phyloP scores from a whole-genome alignment of 805 yeast genomes.

The Peterozyma xylosa region DNA sequence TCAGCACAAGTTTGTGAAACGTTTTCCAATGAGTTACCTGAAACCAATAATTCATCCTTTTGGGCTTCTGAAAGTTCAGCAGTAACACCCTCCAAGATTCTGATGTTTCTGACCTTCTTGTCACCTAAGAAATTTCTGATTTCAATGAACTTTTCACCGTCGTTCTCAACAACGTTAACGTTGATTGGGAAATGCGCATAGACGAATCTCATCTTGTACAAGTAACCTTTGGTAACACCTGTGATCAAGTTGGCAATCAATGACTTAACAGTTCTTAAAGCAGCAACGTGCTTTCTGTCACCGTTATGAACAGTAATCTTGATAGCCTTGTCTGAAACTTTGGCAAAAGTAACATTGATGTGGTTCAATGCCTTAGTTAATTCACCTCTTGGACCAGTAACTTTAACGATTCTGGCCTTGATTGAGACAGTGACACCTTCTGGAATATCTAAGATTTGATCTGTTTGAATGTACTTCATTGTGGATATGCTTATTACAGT shows the following conservation, averaged over 20 bases:
- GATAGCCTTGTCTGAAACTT: conserved; percentile 64
- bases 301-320: conserved; percentile 95
- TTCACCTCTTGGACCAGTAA: conserved; percentile 97
- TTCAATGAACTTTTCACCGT: conserved; percentile 72
- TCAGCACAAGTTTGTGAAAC: conserved; percentile 99
- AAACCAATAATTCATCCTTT: conserved; percentile 90
- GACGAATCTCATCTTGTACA: conserved; percentile 99
- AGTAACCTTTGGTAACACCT: conserved; percentile 99
- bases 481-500: too few relatives aligned
- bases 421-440: conserved; percentile 88
- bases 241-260: conserved; percentile 88
- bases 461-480: conserved; percentile 60
- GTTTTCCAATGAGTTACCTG: conserved; percentile 95
- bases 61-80: conserved; percentile 74
- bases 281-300: conserved; percentile 99
- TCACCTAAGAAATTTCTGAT: conserved; percentile 99
- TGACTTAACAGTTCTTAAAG: conserved; percentile 97
- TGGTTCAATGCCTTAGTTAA: conserved; percentile 87
- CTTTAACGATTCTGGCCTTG: conserved; percentile 85
- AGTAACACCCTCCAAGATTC: conserved; percentile 83
- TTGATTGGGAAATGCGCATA: conserved; percentile 99
- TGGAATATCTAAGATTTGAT: conserved; percentile 61
- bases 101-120: conserved; percentile 88
- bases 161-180: conserved; percentile 82
- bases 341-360: conserved; percentile 88